Base-by-base conservation (phyloP, 208 protist species). In the Endotrypanum monterogeii region DNA sequence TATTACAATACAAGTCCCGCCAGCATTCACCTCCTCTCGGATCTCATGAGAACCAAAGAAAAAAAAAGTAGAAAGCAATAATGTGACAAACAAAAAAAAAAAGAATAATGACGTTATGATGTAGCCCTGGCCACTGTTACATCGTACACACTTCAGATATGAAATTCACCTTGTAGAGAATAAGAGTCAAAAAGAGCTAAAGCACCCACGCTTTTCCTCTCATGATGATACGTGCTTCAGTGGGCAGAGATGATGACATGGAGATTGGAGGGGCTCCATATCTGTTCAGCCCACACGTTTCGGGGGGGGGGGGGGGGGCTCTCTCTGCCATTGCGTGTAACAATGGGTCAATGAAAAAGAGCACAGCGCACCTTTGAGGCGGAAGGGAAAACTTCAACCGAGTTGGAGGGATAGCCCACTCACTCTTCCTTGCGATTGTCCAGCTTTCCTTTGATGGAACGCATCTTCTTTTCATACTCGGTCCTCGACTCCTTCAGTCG, bases 391-490 rank as follows among this genome's bases (percentile, higher is more conserved):
- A 8, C 58, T 6, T 37, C 58, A 8, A 14, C 37, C 25, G n/a
- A 23, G 37, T 30, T 41, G 58, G 23, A 48, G 35, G 2, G 18
- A n/a, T 46, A 18, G 20, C 20, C 20, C 35, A 44, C 58, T 65
- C 37, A 48, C 23, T 46, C 32, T 7, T 46, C 79, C 65, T 84
- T 92, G 56, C 79, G 84, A 25, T 48, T 25, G 25, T 85, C 88
- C n/a, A 88, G 35, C 39, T 84, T 80, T 8, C 62, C 76, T 32
- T 83, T 81, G 23, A 89, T 54, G 20, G 67, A 65, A 18, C 75
- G 35, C 52, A 91, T 54, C 35, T 76, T 78, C 39, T 81, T 76
- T 44, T 86, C 75, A 67, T 88, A 89, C 71, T 90, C 79, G 9
- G 58, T 66, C 66, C 85, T 88, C 8, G 80, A 84, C 5, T 44